Conservation (phyloP, 208 protist genomes). For the Endotrypanum monterogeii region DNA sequence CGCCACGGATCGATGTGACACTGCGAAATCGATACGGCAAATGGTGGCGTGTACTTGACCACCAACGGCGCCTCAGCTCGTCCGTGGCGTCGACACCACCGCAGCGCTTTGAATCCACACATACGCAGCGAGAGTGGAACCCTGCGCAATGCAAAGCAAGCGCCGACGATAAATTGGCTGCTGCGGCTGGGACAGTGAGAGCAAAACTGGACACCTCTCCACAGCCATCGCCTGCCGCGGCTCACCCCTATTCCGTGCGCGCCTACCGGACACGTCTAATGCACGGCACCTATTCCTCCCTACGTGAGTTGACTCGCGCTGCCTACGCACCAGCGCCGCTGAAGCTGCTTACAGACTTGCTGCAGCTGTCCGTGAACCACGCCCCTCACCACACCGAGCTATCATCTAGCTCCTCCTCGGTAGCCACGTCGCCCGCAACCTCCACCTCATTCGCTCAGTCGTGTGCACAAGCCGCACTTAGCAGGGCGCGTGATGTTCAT, state of each 20-base stretch:
- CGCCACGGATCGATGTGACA: neutral
- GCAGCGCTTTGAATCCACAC: conserved; percentile 6
- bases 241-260: conserved; percentile 37
- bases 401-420: neutral
- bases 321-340: conserved; percentile 68
- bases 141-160: neutral
- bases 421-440: neutral
- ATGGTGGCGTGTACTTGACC: neutral
- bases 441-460: neutral
- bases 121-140: conserved; percentile 6
- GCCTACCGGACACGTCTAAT: conserved; percentile 64
- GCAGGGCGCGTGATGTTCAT: conserved; percentile 26
- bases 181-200: neutral
- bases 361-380: conserved; percentile 22
- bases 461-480: conserved; percentile 17
- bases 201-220: neutral
- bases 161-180: neutral
- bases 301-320: conserved; percentile 51
- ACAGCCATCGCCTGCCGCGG: neutral
- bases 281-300: conserved; percentile 41
- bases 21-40: neutral
- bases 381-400: neutral
- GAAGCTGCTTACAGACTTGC: conserved; percentile 61
- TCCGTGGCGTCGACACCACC: neutral
- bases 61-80: conserved; percentile 3